These are phyloP conservation scores for Alternaria ventricosa DNA, from an alignment of 2,329 filamentous ascomycete species.

Conservation along the genomic window DNA sequence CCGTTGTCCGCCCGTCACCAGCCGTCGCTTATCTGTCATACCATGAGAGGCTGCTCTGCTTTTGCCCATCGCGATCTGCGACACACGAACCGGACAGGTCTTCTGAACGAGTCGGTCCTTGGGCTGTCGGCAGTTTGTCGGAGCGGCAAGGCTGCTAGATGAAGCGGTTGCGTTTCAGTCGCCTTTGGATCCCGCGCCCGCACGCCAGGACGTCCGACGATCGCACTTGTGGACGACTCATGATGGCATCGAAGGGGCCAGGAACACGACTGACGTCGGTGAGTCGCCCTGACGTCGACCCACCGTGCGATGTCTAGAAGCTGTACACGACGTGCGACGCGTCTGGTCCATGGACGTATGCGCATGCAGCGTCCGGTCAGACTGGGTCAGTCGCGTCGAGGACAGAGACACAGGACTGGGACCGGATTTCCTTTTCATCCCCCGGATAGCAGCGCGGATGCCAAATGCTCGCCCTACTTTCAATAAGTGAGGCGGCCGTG, in stretches of 20 bases:
- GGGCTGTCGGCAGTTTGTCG: constrained; percentile 5
- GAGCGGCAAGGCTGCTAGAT: constrained; percentile 2
- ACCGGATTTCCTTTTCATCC: constrained; percentile 13
- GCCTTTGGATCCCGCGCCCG: not conserved
- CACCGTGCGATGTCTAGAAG: not conserved
- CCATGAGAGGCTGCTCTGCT: constrained; percentile 29
- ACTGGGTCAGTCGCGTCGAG: constrained; percentile 18
- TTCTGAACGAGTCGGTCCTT: not conserved
- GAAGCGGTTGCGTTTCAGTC: constrained; percentile 12
- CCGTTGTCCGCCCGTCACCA: constrained; percentile 4
- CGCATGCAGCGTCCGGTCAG: constrained; percentile 5
- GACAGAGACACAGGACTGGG: constrained; percentile 6
- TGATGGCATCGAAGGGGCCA: not conserved
- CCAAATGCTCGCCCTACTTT: constrained; percentile 37
- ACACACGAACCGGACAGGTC: not conserved
- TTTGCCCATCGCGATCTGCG: constrained; percentile 15
- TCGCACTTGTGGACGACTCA: not conserved
- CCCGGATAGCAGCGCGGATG: constrained; percentile 17
- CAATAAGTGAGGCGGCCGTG: constrained; percentile 42
- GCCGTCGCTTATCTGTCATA: constrained; percentile 15
- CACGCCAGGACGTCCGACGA: not conserved
- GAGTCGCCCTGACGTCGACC: not conserved
- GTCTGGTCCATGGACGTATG: not conserved
- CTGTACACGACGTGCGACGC: not conserved
- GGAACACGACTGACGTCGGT: not conserved